phyloP scores from a whole-genome alignment of 345 rosid species.

The Eucalyptus fibrosa region DNA sequence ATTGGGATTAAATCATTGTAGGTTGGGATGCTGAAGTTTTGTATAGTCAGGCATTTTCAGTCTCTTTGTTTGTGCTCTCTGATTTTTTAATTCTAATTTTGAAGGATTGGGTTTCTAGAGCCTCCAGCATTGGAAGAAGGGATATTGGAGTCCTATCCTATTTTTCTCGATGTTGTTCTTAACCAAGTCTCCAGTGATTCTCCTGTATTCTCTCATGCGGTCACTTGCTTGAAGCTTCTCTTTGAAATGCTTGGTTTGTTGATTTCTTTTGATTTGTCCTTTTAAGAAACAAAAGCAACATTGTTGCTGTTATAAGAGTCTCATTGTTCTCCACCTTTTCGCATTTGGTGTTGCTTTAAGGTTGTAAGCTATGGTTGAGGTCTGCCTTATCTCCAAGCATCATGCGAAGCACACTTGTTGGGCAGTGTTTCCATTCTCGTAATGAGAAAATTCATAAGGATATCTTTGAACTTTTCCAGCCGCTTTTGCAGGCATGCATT shows the following conservation, averaged over 20 bases:
- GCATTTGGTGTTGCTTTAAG: slow-evolving; percentile 23
- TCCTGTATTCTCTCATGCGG: slow-evolving; percentile 81
- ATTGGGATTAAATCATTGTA: slow-evolving; percentile 93
- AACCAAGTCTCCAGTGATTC: slow-evolving; percentile 87
- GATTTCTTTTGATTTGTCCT: neutral
- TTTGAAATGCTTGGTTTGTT: slow-evolving; percentile 84
- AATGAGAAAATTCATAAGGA: slow-evolving; percentile 91
- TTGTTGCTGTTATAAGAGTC: neutral
- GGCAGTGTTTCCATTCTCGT: slow-evolving; percentile 95
- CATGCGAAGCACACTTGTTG: slow-evolving; percentile 90
- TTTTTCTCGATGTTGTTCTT: slow-evolving; percentile 84
- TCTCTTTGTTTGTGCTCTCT: neutral
- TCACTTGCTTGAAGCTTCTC: slow-evolving; percentile 75
- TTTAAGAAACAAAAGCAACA: neutral
- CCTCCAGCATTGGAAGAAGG: slow-evolving; percentile 97
- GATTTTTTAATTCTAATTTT: slow-evolving; percentile 3
- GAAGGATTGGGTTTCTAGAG: slow-evolving; percentile 91
- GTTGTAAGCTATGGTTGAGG: slow-evolving; percentile 97
- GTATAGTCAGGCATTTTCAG: neutral
- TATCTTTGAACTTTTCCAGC: slow-evolving; percentile 92
- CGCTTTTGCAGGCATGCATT: slow-evolving; percentile 72
- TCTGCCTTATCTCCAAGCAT: slow-evolving; percentile 91
- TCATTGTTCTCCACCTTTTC: neutral
- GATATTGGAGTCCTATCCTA: slow-evolving; percentile 83
- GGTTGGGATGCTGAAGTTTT: slow-evolving; percentile 1